Conservation (phyloP, 1,284 basidiomycete genomes). For the Trichosporon coremiiforme region DNA sequence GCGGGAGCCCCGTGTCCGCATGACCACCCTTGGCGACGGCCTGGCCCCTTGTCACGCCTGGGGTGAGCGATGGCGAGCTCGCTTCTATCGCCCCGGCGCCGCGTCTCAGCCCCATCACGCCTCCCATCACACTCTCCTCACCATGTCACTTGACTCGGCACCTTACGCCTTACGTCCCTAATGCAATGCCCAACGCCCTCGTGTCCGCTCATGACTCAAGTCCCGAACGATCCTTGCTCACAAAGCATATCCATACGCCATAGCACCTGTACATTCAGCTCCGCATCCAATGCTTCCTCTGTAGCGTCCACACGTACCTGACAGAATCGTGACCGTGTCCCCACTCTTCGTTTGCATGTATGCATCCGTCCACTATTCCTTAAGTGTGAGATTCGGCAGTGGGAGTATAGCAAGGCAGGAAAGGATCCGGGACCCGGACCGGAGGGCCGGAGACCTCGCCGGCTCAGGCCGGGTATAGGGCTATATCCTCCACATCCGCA, state of each 20-base stretch:
- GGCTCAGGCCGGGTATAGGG: background rate
- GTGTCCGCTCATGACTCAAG: background rate
- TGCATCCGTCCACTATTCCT: background rate
- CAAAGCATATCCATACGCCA: background rate
- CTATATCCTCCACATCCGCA: background rate
- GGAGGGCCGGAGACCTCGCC: background rate
- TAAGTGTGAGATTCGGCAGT: too few species aligned
- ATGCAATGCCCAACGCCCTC: background rate
- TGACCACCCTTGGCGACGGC: background rate
- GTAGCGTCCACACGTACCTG: conserved; percentile 6
- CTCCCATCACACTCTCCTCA: too few species aligned
- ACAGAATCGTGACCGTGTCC: background rate
- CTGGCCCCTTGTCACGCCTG: too few species aligned
- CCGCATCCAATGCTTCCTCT: background rate
- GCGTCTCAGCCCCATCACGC: background rate
- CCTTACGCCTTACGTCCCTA: background rate
- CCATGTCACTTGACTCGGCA: background rate
- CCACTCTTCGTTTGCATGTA: background rate
- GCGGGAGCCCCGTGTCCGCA: background rate
- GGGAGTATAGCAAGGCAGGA: background rate
- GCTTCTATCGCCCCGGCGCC: background rate
- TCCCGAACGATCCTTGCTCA: background rate
- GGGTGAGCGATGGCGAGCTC: background rate
- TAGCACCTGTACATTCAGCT: background rate
- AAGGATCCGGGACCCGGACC: background rate